phyloP scores from a whole-genome alignment of 2,329 filamentous ascomycete species.

The Podosphaera aphanis region DNA sequence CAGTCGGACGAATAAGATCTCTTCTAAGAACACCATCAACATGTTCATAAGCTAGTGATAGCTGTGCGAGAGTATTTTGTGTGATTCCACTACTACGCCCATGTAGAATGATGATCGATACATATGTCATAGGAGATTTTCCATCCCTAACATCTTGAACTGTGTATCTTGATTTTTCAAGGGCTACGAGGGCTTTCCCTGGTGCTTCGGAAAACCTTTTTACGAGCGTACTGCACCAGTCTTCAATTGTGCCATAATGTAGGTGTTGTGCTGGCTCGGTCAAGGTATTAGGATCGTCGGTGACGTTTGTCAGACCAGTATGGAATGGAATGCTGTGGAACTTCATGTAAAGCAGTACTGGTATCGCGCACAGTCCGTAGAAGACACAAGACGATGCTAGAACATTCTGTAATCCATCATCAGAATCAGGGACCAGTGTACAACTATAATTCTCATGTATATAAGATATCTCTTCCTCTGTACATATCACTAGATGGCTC shows the following conservation, averaged over 20 bases:
- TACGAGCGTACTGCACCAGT: not conserved
- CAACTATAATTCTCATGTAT: too few species aligned
- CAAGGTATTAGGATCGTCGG: too few species aligned
- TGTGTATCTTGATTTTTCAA: not conserved
- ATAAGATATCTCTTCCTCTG: too few species aligned
- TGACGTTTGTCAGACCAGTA: too few species aligned
- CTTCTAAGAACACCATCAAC: not conserved
- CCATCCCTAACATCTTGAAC: not conserved
- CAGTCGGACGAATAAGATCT: not conserved
- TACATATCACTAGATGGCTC: too few species aligned
- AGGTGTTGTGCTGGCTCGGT: too few species aligned
- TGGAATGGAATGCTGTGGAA: too few species aligned
- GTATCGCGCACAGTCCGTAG: too few species aligned
- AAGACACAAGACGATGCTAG: too few species aligned
- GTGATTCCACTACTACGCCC: not conserved
- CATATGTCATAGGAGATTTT: not conserved
- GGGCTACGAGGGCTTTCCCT: not conserved
- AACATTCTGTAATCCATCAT: too few species aligned
- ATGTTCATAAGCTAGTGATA: not conserved
- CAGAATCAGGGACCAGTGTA: too few species aligned
- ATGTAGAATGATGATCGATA: not conserved
- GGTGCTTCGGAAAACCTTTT: not conserved
- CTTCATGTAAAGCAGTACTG: too few species aligned
- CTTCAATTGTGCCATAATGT: not conserved
- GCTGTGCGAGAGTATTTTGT: not conserved